Evolutionary conservation across 176 grass and related monocot genomes (phyloP), one percentile per base, ranked within the genome.

Genomic region (Areca catechu): DNA sequence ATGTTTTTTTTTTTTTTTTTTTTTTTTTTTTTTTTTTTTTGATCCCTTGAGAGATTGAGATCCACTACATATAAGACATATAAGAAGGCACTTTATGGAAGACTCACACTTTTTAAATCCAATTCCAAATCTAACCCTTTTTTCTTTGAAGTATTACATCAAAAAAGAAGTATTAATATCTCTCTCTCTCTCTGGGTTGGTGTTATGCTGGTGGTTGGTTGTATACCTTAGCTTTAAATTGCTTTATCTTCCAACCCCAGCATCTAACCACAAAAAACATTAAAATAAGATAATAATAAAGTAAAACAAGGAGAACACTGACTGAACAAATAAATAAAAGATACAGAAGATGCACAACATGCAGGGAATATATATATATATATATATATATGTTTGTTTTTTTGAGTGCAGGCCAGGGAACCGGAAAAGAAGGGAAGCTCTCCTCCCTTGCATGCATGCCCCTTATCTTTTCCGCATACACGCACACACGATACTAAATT

Each of bases 141-240:
- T 43, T 14, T 43, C 34, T 43, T 43, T 12, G 34, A 43, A 43
- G 2, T 43, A 19, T 17, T 19, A 15, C 30, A 62, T 49, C n/a
- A 49, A 16, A 63, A 22, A 25, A 25, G n/a, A 65, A n/a, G 9
- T 43, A 43, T 3, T 43, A 10, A 43, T 43, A 1, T 43, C 9
- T 43, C 34, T 37, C 34, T 43, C 34, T 29, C 27, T 29, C 27
- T 29, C 27, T 49, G 22, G 51, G 64, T 17, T 21, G 48, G 62
- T 77, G 51, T 68, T 68, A 70, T 70, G 28, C 57, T 57, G 54
- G 70, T 71, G 69, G 67, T 77, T 86, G 77, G 60, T 79, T 76
- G 61, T 58, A 61, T 85, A 61, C 76, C 61, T 88, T 66, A 75
- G 66, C 75, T 91, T 88, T 76, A 69, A 74, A 67, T 97, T 78